These are phyloP conservation scores for Erythrobasidium hasegawianum DNA, from an alignment of 1,284 basidiomycete species.

Conservation along the genomic window DNA sequence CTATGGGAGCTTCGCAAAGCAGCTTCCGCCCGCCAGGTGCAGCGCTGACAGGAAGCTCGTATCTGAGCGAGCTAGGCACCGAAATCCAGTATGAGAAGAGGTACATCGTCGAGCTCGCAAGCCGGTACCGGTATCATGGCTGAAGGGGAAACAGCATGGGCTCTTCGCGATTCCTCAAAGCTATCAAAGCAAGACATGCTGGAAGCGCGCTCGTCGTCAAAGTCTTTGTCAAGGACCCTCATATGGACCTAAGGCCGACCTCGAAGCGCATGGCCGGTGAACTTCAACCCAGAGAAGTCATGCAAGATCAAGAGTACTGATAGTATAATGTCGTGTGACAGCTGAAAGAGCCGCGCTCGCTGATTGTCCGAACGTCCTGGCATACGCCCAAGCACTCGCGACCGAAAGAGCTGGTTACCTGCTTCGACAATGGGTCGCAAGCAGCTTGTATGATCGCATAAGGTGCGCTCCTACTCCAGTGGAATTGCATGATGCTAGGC, in stretches of 20 bases:
- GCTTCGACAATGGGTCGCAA: constrained; percentile 89
- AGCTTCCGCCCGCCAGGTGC: constrained; percentile 29
- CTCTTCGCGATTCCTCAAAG: constrained; percentile 91
- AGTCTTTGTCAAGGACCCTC: constrained; percentile 76
- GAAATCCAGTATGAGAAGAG: constrained; percentile 88
- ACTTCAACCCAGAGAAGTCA: constrained; percentile 38
- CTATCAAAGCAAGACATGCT: constrained; percentile 70
- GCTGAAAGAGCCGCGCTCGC: constrained; percentile 73
- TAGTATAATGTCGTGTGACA: constrained; percentile 5
- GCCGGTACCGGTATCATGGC: neutral
- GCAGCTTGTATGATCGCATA: constrained; percentile 93
- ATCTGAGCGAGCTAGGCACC: constrained; percentile 75
- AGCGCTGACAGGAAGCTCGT: constrained; percentile 54
- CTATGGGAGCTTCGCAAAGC: constrained; percentile 35
- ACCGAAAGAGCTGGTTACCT: constrained; percentile 95
- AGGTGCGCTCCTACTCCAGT: constrained; percentile 59
- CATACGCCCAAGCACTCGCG: constrained; percentile 85
- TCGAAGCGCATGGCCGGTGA: constrained; percentile 65
- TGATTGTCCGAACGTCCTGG: constrained; percentile 83
- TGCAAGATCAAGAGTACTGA: neutral
- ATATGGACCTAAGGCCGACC: constrained; percentile 63
- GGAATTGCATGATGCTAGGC: no score
- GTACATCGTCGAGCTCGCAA: constrained; percentile 51
- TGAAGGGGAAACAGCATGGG: constrained; percentile 62
- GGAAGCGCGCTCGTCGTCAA: constrained; percentile 71